Evolutionary conservation across 345 rosid species (phyloP).

Genomic region (Lumnitzera racemosa): DNA sequence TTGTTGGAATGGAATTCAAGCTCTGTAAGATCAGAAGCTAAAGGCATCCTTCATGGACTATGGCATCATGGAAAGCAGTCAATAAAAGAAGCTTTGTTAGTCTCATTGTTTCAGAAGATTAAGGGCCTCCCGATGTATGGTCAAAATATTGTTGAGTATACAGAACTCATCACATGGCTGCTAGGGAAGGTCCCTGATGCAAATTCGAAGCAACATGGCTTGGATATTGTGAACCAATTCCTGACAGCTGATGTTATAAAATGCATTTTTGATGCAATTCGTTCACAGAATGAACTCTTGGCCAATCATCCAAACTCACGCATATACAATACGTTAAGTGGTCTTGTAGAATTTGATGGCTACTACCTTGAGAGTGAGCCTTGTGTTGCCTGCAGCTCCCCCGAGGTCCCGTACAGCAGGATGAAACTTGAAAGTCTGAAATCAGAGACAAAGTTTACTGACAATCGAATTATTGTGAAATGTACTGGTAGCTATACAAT

Average conservation of each 20-base stretch:
- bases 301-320: constrained; percentile 99
- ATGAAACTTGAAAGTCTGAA: constrained; percentile 97
- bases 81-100: constrained; percentile 68
- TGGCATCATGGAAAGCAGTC: constrained; percentile 92
- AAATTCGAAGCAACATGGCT: constrained; percentile 57
- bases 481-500: constrained; percentile 98
- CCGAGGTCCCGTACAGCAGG: constrained; percentile 95
- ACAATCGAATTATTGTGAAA: constrained; percentile 93
- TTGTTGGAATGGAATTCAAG: constrained; percentile 94
- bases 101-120: constrained; percentile 63
- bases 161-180: constrained; percentile 80
- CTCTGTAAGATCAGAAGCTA: constrained; percentile 90
- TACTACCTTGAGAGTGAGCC: constrained; percentile 99
- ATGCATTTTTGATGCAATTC: constrained; percentile 86
- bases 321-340: constrained; percentile 81
- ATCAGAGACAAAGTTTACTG: constrained; percentile 97
- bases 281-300: constrained; percentile 87
- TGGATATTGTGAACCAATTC: constrained; percentile 70
- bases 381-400: constrained; percentile 98
- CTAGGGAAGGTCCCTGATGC: constrained; percentile 73
- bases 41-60: constrained; percentile 77
- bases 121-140: constrained; percentile 79
- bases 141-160: constrained; percentile 89
- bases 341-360: constrained; percentile 97
- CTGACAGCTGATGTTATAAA: constrained; percentile 66